Percentiles rank a stretch among this genome's conserved stretches.
phyloP scores from a whole-genome alignment of 2,329 filamentous ascomycete genomes.

The Spiromastix sp. region DNA sequence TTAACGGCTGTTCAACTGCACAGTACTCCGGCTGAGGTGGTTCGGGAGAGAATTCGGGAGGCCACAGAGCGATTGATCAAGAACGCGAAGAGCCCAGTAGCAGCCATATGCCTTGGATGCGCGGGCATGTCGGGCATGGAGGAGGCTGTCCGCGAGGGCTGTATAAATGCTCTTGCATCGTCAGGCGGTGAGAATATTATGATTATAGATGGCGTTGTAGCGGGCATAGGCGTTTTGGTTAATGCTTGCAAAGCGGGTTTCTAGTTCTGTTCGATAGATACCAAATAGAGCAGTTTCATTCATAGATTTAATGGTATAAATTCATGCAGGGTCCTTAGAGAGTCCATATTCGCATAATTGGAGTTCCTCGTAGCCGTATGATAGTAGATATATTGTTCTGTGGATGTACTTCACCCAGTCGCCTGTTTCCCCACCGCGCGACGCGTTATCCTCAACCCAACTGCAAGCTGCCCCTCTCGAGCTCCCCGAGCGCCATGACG shows the following conservation, averaged over 20 bases:
- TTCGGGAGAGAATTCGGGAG: constrained; percentile 54
- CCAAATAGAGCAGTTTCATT: too few relatives aligned
- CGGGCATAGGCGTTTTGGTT: constrained; percentile 26
- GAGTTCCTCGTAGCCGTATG: too few relatives aligned
- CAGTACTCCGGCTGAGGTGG: constrained; percentile 51
- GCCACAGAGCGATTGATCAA: constrained; percentile 58
- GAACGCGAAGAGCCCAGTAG: constrained; percentile 39
- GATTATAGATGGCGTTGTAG: constrained; percentile 60
- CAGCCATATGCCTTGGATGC: constrained; percentile 73
- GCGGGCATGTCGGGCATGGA: constrained; percentile 86
- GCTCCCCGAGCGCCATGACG: constrained; percentile 14
- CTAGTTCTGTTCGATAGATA: constrained; percentile 12
- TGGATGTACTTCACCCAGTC: too few relatives aligned
- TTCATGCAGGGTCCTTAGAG: neutral
- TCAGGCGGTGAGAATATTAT: constrained; percentile 48
- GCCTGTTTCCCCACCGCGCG: constrained; percentile 3
- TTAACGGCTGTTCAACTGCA: constrained; percentile 74
- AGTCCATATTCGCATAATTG: too few relatives aligned
- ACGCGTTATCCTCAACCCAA: constrained; percentile 19
- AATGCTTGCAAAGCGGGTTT: constrained; percentile 28
- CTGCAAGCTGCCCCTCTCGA: constrained; percentile 29
- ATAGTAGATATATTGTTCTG: too few relatives aligned
- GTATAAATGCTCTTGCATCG: constrained; percentile 53
- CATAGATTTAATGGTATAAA: neutral
- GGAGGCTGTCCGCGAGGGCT: constrained; percentile 60